Evolutionary conservation across 139 green algal genomes (phyloP), one percentile per base, ranked within the genome.

Genomic region (Pseudopediastrum boryanum): DNA sequence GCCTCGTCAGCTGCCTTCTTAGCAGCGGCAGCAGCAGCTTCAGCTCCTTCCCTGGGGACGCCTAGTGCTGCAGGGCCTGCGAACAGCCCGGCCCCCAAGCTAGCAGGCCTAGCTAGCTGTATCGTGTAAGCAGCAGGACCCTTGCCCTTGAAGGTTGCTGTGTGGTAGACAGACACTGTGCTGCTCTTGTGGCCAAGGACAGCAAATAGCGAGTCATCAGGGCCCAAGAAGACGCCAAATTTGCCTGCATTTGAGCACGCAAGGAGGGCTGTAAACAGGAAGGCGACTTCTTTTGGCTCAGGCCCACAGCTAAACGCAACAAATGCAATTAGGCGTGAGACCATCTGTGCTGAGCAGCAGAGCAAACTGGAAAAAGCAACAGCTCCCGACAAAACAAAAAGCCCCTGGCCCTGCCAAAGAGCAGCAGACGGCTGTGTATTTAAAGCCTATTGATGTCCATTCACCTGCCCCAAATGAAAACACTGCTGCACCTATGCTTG

Each of bases 171-270:
- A 27, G 46, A 33, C 12, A 89, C 19, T 19, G 76, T 73, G 31
- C 61, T 54, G 43, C 44, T 67, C 46, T 71, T 81, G 46, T 39
- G 62, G 21, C 62, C 19, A 31, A 84, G 38, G 3, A 87, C 56
- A 10, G 68, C 79, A 62, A 89, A 86, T 75, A 71, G 70, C 1
- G 44, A 42, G 59, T 89, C 85, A 63, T 70, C 10, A 2, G 85
- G 81, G 0, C 85, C 85, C 4, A 87, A 25, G 50, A 89, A 89
- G 13, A 54, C 62, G 31, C 81, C 85, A 56, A 63, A 75, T 63
- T 85, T 83, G 67, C 78, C 77, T 84, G 81, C 23, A 39, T 31
- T 38, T n/a, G 25, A 69, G 19, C 27, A 43, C 19, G 48, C 48
- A 19, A 58, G 16, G 48, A n/a, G n/a, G n/a, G n/a, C n/a, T n/a